These are phyloP conservation scores for Fomitopsis palustris DNA, from an alignment of 1,284 basidiomycete species.

Conservation along the genomic window DNA sequence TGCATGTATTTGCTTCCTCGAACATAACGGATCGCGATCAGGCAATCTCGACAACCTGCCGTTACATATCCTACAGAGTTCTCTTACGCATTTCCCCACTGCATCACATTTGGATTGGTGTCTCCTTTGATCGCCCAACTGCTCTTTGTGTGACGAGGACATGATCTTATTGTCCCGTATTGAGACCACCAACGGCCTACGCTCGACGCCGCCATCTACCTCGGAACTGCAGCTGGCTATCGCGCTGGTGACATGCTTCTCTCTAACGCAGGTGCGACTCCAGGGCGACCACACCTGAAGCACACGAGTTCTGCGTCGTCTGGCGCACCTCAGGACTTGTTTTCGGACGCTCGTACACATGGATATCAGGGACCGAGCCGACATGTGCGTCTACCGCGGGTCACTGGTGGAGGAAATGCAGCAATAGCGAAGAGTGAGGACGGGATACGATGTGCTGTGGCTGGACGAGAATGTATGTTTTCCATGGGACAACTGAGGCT, in stretches of 20 bases:
- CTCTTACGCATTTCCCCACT: no score
- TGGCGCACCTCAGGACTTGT: slow-evolving; percentile 24
- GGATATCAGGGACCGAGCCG: slow-evolving; percentile 43
- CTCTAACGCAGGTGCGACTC: neutral
- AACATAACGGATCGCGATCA: no score
- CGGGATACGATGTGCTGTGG: slow-evolving; percentile 60
- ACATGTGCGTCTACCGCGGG: slow-evolving; percentile 54
- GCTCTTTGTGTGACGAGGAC: no score
- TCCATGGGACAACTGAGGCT: neutral
- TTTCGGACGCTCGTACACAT: slow-evolving; percentile 42
- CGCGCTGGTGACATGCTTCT: neutral
- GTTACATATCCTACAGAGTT: no score
- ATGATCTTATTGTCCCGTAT: no score
- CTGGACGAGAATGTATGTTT: slow-evolving; percentile 68
- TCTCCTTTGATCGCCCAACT: no score
- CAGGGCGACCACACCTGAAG: neutral
- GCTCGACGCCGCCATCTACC: neutral
- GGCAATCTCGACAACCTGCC: no score
- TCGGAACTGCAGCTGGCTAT: neutral
- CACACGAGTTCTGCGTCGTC: neutral
- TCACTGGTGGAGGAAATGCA: slow-evolving; percentile 56
- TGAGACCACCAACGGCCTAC: no score
- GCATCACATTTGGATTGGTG: no score
- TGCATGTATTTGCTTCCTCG: no score
- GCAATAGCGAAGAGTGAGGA: slow-evolving; percentile 66